Evolutionary conservation across 75 land plant genomes (phyloP), one percentile per base, ranked within the genome.

Genomic region (Azolla pinnata): DNA sequence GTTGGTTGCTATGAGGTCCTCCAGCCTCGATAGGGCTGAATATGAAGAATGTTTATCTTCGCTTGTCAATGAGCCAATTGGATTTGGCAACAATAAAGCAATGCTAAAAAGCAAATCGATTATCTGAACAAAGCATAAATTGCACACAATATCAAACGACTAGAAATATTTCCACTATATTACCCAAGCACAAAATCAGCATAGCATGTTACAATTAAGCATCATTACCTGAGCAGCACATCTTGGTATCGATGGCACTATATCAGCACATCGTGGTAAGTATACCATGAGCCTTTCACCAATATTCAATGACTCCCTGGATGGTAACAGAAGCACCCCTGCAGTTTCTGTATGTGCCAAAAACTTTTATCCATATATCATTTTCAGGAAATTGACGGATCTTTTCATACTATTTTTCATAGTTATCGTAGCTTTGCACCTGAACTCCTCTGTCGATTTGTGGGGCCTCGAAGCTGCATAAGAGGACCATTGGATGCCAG

Each of bases 201-300:
- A n/a, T n/a, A n/a, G n/a, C n/a, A n/a, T n/a, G n/a, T n/a, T n/a
- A n/a, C n/a, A n/a, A n/a, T n/a, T n/a, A n/a, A n/a, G 30, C 12
- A 46, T 44, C 31, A 17, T 23, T 29, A 89, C 99, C 99, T 93
- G 85, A 30, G 86, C 82, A 33, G 85, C 73, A 29, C 67, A 7
- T 59, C 83, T 93, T 66, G 86, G 67, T 35, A 86, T 78, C 65
- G 79, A 81, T 34, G 85, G 48, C 69, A 69, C 65, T 4, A 69
- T 60, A 70, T 93, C 99, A 24, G 90, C 87, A 79, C 96, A 93
- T 20, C 99, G 90, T 33, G 99, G 99, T 44, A 93, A 76, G 72
- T 93, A 93, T 14, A 71, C 66, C 44, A 86, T 79, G 5, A 90
- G 63, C 53, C 99, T 86, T 42, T 89, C 87, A 30, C 99, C 99